Evolutionary conservation across 345 rosid species (phyloP).

Genomic region (Populus tremula): DNA sequence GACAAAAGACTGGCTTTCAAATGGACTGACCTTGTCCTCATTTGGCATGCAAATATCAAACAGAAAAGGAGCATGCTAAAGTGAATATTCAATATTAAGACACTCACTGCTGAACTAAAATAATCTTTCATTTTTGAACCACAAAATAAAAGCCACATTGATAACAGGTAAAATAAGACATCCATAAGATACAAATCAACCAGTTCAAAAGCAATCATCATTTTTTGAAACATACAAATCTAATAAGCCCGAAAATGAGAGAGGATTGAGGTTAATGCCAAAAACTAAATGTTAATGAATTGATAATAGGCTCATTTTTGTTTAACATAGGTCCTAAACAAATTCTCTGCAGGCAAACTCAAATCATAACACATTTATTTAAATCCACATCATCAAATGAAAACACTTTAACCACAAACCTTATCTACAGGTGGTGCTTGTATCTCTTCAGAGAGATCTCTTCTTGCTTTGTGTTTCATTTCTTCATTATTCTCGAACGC

Average conservation of each 20-base stretch:
- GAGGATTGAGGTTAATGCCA: not conserved
- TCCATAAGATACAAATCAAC: not conserved
- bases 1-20: not conserved
- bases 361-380: not conserved
- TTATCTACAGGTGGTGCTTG: constrained; percentile 61
- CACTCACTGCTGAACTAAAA: not conserved
- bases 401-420: constrained; percentile 36
- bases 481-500: constrained; percentile 72
- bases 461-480: constrained; percentile 63
- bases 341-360: not conserved
- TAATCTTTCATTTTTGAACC: not conserved
- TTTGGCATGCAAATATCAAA: not conserved
- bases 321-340: not conserved
- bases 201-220: not conserved
- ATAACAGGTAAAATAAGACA: not conserved
- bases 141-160: not conserved
- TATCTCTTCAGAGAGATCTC: constrained; percentile 61
- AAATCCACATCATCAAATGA: not conserved
- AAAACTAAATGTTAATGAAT: not conserved
- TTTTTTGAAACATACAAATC: not conserved
- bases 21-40: constrained; percentile 1
- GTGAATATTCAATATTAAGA: not conserved
- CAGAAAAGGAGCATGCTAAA: not conserved
- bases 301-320: not conserved
- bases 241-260: not conserved